Conservation (phyloP, 257 asterid species). For the Apocynum venetum region DNA sequence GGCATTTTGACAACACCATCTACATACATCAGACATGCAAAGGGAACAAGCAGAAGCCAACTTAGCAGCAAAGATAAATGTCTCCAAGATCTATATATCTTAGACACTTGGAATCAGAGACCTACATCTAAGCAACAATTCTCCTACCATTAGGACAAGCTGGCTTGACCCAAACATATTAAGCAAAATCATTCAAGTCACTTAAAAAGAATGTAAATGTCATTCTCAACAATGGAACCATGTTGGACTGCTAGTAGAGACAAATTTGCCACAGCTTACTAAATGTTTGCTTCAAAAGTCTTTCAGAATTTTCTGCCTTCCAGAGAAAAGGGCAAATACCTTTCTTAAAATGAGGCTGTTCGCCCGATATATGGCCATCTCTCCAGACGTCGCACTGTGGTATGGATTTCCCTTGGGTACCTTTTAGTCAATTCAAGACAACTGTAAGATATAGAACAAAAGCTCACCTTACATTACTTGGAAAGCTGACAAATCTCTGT, state of each 20-base stretch:
- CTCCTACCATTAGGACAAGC: neutral
- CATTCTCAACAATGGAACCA: neutral
- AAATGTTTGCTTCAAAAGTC: neutral
- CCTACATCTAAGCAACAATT: no score
- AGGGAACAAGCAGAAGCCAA: neutral
- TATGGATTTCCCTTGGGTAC: slow-evolving; percentile 97
- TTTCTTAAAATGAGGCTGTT: slow-evolving; percentile 79
- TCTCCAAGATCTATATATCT: neutral
- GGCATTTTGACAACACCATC: neutral
- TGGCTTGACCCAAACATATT: neutral
- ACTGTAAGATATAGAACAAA: slow-evolving; percentile 17
- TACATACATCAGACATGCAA: neutral
- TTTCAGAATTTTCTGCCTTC: neutral
- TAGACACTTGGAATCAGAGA: neutral
- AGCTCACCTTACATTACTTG: neutral
- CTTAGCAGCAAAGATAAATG: neutral
- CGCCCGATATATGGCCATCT: slow-evolving; percentile 89
- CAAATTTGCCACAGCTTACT: neutral
- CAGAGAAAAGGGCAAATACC: slow-evolving; percentile 41
- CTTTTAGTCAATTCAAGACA: slow-evolving; percentile 33
- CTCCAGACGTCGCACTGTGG: slow-evolving; percentile 99
- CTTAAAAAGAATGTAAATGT: no score
- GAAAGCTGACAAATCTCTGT: neutral
- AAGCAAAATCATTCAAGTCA: neutral
- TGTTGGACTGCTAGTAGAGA: neutral